phyloP scores from a whole-genome alignment of 441 rosid species.

The Adansonia grandidieri region DNA sequence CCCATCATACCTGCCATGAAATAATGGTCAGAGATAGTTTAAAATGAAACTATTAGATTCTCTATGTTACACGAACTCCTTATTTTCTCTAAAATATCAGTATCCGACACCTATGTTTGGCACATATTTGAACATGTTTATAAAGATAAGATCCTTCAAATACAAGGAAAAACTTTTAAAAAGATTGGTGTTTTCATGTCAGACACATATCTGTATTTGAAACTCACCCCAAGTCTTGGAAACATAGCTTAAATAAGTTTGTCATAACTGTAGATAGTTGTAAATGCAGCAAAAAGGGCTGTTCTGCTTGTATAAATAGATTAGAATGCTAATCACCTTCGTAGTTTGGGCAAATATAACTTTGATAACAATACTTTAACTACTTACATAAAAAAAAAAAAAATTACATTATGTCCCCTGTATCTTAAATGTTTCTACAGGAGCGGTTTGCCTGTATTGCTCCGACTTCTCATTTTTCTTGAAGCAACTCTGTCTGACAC shows the following conservation, averaged over 20 bases:
- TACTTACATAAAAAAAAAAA: neutral
- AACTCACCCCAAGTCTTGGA: too few species aligned
- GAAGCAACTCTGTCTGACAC: too few species aligned
- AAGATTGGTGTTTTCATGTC: neutral
- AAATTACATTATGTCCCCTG: neutral
- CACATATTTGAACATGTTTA: neutral
- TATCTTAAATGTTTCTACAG: neutral
- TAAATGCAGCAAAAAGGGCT: neutral
- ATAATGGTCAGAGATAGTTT: constrained; percentile 17
- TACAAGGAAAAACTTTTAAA: neutral
- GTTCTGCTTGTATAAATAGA: neutral
- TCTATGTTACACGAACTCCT: neutral
- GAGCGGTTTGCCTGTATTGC: too few species aligned
- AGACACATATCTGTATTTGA: neutral
- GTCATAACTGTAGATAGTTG: neutral
- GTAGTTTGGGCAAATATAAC: neutral
- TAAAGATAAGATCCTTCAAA: neutral
- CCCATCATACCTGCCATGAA: constrained; percentile 64
- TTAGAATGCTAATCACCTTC: neutral
- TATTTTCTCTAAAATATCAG: neutral
- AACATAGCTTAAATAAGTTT: neutral
- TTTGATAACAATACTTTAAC: neutral
- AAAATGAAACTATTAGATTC: constrained; percentile 10
- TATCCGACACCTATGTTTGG: neutral
- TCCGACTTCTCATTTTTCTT: too few species aligned